Base-by-base conservation (phyloP, 345 rosid species). In the Brassica rapa region DNA sequence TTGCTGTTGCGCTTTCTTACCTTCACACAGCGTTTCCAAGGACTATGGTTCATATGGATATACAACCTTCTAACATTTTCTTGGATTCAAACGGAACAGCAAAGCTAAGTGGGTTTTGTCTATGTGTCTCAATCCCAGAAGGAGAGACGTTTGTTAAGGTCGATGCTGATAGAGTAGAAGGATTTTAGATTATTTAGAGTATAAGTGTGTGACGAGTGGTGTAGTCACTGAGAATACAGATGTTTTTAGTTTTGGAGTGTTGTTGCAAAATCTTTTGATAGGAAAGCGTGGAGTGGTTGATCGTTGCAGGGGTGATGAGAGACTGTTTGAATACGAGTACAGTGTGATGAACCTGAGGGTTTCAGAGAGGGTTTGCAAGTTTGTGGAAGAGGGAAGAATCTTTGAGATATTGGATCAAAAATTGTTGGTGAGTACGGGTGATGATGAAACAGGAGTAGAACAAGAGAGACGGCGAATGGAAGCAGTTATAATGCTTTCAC, bases 181-280 rank as follows among this genome's bases (percentile, higher is more conserved):
- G 81, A 61, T 59, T 0, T 21, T 78, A 24, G 81, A 72, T 66
- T 78, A 72, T 4, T 70, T 68, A 1, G 77, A 68, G 60, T 73
- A 73, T 16, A 67, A 67, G 25, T 79, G 72, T 41, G 77, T 53
- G 1, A 3, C 64, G 0, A 49, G 19, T 3, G 74, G 78, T 6
- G 29, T 79, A 3, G 55, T 79, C 8, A 79, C 82, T 1, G 78
- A 79, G 70, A 8, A 51, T 14, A 79, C 70, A 0, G 78, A 73
- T 79, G 74, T 68, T 46, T 73, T 73, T 37, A 73, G 82, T 70
- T 79, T 72, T 29, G 77, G 81, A 3, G 77, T 78, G 53, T 66
- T 78, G 72, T 23, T 78, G 68, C 81, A 78, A 43, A 78, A 66
- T 11, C 30, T 78, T 12, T 78, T 78, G 6, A 72, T 76, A 0